Evolutionary conservation across 2,329 filamentous ascomycete genomes (phyloP).

Genomic region (Phoma sp.): DNA sequence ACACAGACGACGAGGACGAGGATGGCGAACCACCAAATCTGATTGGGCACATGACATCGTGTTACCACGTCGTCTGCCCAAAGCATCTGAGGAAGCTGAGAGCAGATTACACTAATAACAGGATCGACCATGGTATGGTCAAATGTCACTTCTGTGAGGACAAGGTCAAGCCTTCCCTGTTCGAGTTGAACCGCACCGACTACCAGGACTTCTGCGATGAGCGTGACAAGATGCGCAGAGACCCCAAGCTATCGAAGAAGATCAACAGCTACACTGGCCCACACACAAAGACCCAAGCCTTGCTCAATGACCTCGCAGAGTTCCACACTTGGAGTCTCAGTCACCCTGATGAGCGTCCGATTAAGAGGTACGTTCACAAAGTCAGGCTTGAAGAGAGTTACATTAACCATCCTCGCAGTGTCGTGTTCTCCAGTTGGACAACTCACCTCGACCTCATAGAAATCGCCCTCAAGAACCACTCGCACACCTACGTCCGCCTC

Average conservation of each 20-base stretch:
- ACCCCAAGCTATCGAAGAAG: constrained; percentile 64
- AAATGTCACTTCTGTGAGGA: constrained; percentile 74
- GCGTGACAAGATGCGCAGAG: constrained; percentile 63
- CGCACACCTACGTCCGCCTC: constrained; percentile 77
- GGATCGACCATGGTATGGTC: constrained; percentile 56
- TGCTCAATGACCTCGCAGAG: constrained; percentile 76
- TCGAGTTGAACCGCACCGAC: constrained; percentile 70
- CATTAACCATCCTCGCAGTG: constrained; percentile 53
- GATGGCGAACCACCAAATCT: constrained; percentile 63
- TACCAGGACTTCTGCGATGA: constrained; percentile 60
- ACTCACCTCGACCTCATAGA: constrained; percentile 92
- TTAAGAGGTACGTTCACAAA: constrained; percentile 66
- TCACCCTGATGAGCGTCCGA: constrained; percentile 72
- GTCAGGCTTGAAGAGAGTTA: too few species aligned
- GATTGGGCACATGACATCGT: constrained; percentile 82
- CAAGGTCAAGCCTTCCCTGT: constrained; percentile 69
- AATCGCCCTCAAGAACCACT: constrained; percentile 72
- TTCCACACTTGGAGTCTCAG: constrained; percentile 69
- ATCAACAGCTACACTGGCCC: constrained; percentile 79
- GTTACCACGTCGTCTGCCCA: constrained; percentile 84
- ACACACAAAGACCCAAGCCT: constrained; percentile 87
- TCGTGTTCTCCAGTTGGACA: constrained; percentile 97
- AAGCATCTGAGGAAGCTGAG: constrained; percentile 71
- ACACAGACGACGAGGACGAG: constrained; percentile 51
- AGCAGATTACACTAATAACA: constrained; percentile 57